phyloP scores from a whole-genome alignment of 192 early-diverging fungal genomes.

The Chytriomyces confervae region DNA sequence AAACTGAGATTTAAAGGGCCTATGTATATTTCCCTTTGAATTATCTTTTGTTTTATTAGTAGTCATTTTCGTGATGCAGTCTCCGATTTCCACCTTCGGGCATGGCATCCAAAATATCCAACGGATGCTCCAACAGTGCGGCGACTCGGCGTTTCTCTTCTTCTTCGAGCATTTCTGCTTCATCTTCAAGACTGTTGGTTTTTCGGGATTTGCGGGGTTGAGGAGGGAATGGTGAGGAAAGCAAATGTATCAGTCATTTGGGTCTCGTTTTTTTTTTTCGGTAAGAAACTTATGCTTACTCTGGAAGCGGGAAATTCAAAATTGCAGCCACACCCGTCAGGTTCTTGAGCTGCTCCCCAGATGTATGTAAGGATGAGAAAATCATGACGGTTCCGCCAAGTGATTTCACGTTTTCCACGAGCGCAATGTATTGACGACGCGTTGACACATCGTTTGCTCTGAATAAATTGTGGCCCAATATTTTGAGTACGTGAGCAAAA shows the following conservation, averaged over 20 bases:
- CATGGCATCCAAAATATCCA: slow-evolving; percentile 30
- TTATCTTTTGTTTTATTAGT: too few relatives aligned
- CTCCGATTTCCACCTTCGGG: slow-evolving; percentile 23
- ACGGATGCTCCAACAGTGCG: neutral
- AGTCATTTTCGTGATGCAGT: too few relatives aligned
- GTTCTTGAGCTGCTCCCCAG: slow-evolving; percentile 94
- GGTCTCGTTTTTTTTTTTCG: too few relatives aligned
- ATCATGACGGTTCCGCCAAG: slow-evolving; percentile 81
- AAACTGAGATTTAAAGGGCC: too few relatives aligned
- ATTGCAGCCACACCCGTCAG: slow-evolving; percentile 95
- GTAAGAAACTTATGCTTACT: slow-evolving; percentile 36
- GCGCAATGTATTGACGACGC: slow-evolving; percentile 80
- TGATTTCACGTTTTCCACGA: slow-evolving; percentile 83
- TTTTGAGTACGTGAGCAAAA: neutral
- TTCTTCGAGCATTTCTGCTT: slow-evolving; percentile 29
- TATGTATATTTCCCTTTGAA: too few relatives aligned
- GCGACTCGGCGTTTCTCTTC: slow-evolving; percentile 1
- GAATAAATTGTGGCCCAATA: neutral
- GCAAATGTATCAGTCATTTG: too few relatives aligned
- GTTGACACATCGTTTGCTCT: slow-evolving; percentile 85
- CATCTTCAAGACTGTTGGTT: slow-evolving; percentile 26
- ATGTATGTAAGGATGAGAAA: slow-evolving; percentile 92
- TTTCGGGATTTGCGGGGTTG: too few relatives aligned
- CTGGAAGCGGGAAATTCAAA: slow-evolving; percentile 87
- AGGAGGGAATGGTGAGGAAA: too few relatives aligned